A percentile compares a stretch with the other conserved stretches of the same genome.
These are phyloP conservation scores for Agrostemma githago DNA, from an alignment of 148 eudicot genomes.

Conservation along the genomic window DNA sequence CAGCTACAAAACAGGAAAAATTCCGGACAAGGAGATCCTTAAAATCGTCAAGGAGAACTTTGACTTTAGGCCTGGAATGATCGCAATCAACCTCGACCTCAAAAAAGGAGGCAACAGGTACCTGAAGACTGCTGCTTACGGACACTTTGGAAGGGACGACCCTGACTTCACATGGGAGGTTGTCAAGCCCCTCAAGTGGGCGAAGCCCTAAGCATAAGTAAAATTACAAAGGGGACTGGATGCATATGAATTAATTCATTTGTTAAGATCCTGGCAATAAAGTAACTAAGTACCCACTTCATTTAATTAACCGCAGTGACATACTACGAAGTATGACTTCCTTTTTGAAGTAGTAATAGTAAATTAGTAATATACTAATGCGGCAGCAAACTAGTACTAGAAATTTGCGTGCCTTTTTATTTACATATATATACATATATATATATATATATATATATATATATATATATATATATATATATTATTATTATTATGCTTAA, in stretches of 20 bases:
- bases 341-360: too few species aligned
- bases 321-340: too few species aligned
- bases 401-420: not conserved
- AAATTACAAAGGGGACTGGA: not conserved
- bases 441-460: too few species aligned
- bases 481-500: not conserved
- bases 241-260: not conserved
- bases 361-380: not conserved
- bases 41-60: conserved; percentile 60
- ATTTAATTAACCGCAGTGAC: too few species aligned
- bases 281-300: not conserved
- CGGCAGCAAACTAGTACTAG: not conserved
- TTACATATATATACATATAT: too few species aligned
- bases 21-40: conserved; percentile 60
- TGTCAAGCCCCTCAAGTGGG: conserved; percentile 40
- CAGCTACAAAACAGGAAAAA: conserved; percentile 56
- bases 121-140: conserved; percentile 47
- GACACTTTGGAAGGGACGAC: conserved; percentile 43
- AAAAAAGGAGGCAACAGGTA: conserved; percentile 58
- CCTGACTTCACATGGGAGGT: conserved; percentile 45
- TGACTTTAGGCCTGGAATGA: conserved; percentile 72
- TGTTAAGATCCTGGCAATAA: not conserved
- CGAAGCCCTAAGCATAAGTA: conserved; percentile 20
- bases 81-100: conserved; percentile 53
- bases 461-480: too few species aligned